Conservation (phyloP, 768 basidiomycete genomes). For the Leccinum ochraceum region DNA sequence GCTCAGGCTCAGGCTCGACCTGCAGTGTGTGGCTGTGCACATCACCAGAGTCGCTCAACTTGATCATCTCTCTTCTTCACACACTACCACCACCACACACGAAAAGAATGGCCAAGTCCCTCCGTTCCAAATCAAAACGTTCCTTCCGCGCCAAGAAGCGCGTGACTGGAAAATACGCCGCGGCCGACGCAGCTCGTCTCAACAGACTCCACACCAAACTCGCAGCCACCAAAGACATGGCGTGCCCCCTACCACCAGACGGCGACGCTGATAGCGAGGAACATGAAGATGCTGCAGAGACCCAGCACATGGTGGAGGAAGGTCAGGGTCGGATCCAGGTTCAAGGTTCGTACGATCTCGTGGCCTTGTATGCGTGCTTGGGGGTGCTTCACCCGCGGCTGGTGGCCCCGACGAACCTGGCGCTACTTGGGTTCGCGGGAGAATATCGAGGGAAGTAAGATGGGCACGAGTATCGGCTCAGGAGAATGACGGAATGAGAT, state of each 20-base stretch:
- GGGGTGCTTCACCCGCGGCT: constrained; percentile 57
- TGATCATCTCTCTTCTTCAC: not conserved
- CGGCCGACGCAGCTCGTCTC: constrained; percentile 73
- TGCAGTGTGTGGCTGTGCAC: constrained; percentile 12
- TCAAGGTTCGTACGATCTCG: constrained; percentile 58
- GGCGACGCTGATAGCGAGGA: not conserved
- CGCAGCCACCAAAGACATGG: constrained; percentile 42
- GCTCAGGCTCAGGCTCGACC: not conserved
- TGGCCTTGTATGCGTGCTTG: constrained; percentile 42
- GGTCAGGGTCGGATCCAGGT: constrained; percentile 12
- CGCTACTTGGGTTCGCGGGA: constrained; percentile 23
- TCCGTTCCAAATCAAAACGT: constrained; percentile 80
- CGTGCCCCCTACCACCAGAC: constrained; percentile 18
- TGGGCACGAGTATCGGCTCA: not conserved
- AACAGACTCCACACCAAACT: constrained; percentile 73
- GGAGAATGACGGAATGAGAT: not conserved
- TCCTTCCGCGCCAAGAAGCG: constrained; percentile 77
- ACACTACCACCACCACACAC: not conserved
- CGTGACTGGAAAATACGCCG: constrained; percentile 73
- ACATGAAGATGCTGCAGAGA: constrained; percentile 26
- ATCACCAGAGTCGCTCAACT: not conserved
- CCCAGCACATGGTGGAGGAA: constrained; percentile 29
- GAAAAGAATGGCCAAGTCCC: constrained; percentile 74
- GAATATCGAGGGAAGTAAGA: not conserved
- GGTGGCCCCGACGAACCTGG: constrained; percentile 39